phyloP scores from a whole-genome alignment of 1,139 yeast genomes.

The Meyerozyma smithsonii region DNA sequence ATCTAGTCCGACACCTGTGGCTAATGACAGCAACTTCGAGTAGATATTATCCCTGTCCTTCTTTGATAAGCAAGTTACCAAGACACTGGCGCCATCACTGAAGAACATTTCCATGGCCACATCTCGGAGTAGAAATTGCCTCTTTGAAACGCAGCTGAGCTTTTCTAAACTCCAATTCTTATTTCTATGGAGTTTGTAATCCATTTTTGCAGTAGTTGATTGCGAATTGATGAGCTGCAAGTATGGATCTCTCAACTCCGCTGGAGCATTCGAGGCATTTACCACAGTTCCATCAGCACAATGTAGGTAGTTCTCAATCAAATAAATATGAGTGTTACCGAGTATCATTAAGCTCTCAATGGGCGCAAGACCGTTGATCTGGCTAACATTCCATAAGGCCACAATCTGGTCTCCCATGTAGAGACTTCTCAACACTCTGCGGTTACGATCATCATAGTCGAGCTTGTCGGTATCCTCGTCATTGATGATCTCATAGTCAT shows the following conservation, averaged over 20 bases:
- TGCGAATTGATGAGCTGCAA: conserved; percentile 50
- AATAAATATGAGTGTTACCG: conserved; percentile 59
- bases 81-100: conserved; percentile 62
- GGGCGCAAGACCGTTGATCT: conserved; percentile 67
- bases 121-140: conserved; percentile 72
- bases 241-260: conserved; percentile 58
- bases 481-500: conserved; percentile 24
- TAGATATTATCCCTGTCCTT: conserved; percentile 54
- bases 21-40: conserved; percentile 40
- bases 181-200: conserved; percentile 35
- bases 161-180: conserved; percentile 54
- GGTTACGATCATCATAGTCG: conserved; percentile 60
- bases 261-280: conserved; percentile 63
- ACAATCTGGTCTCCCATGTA: conserved; percentile 67
- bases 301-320: conserved; percentile 66
- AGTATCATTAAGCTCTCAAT: conserved; percentile 68
- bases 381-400: conserved; percentile 71
- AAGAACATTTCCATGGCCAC: conserved; percentile 76
- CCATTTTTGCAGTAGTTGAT: conserved; percentile 18
- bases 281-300: conserved; percentile 57
- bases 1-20: conserved; percentile 46
- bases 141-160: conserved; percentile 59
- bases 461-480: conserved; percentile 22
- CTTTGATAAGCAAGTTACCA: conserved; percentile 52
- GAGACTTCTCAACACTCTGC: conserved; percentile 66